phyloP scores from a whole-genome alignment of 768 basidiomycete genomes.

The Suillus ampliporus region DNA sequence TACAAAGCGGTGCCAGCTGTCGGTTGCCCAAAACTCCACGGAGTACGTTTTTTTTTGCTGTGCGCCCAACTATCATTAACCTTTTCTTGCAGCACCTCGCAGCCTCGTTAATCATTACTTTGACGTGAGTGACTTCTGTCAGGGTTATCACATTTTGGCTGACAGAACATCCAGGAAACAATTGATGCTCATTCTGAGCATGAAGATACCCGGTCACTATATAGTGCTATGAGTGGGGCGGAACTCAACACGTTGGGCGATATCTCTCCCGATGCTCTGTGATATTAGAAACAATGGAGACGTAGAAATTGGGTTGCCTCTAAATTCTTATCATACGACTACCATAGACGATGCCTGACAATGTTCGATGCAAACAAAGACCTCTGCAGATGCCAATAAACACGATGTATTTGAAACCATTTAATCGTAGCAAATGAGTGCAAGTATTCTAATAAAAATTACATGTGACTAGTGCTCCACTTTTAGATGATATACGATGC shows the following conservation, averaged over 20 bases:
- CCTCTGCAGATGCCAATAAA: conserved; percentile 23
- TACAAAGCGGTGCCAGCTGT: conserved; percentile 89
- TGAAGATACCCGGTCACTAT: conserved; percentile 68
- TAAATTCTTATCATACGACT: background rate
- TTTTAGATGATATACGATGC: conserved; percentile 35
- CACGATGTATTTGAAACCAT: conserved; percentile 30
- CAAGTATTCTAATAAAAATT: conserved; percentile 40
- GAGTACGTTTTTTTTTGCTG: conserved; percentile 59
- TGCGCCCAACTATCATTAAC: conserved; percentile 5
- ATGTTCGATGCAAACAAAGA: background rate
- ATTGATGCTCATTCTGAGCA: conserved; percentile 75
- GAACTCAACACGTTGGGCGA: conserved; percentile 68
- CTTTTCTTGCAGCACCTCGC: conserved; percentile 68
- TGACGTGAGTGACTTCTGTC: conserved; percentile 61
- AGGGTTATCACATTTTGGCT: background rate
- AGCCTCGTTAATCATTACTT: conserved; percentile 92
- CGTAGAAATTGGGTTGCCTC: background rate
- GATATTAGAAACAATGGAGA: conserved; percentile 20
- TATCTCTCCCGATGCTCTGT: conserved; percentile 74
- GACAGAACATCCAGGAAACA: conserved; percentile 56
- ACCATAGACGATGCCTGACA: conserved; percentile 6
- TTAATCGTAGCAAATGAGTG: conserved; percentile 39
- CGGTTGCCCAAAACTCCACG: conserved; percentile 93
- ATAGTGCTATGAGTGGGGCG: conserved; percentile 63
- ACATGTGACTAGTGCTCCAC: conserved; percentile 42